phyloP scores from a whole-genome alignment of 176 grass and related monocot species.

The Juncus inflexus region DNA sequence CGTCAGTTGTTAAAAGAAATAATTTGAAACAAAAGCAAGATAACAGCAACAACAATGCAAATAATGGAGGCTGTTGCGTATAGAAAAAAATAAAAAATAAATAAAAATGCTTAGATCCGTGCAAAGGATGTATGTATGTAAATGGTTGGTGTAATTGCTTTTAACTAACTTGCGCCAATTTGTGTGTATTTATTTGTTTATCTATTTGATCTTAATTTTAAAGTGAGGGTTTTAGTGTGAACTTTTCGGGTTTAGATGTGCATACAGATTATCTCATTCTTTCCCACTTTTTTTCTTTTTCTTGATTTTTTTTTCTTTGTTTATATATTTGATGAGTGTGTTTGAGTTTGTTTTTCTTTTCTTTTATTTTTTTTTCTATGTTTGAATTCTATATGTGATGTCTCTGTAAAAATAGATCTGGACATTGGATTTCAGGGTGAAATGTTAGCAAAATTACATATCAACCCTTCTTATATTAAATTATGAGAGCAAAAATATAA shows the following conservation, averaged over 20 bases:
- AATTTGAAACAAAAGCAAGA: conserved; percentile 84
- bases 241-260: conserved; percentile 21
- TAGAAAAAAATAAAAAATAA: conserved; percentile 32
- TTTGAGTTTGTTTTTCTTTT: background rate
- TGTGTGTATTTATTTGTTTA: conserved; percentile 20
- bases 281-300: background rate
- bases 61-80: conserved; percentile 51
- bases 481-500: too few relatives aligned
- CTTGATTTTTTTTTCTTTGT: background rate
- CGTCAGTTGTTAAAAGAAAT: conserved; percentile 66
- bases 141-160: conserved; percentile 35
- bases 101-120: conserved; percentile 2
- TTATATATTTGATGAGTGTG: conserved; percentile 12
- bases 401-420: background rate
- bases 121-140: conserved; percentile 31
- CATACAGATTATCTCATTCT: conserved; percentile 4
- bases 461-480: too few relatives aligned
- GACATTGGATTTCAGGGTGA: background rate
- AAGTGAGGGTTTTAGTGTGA: conserved; percentile 30
- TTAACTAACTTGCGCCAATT: conserved; percentile 11
- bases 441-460: background rate
- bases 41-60: conserved; percentile 27
- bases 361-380: background rate
- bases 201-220: too few relatives aligned
- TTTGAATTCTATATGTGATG: background rate